Percentiles rank a stretch among this genome's conserved stretches.
These are phyloP conservation scores for Phytomonas serpens DNA, from an alignment of 208 protist species.

Conservation along the genomic window DNA sequence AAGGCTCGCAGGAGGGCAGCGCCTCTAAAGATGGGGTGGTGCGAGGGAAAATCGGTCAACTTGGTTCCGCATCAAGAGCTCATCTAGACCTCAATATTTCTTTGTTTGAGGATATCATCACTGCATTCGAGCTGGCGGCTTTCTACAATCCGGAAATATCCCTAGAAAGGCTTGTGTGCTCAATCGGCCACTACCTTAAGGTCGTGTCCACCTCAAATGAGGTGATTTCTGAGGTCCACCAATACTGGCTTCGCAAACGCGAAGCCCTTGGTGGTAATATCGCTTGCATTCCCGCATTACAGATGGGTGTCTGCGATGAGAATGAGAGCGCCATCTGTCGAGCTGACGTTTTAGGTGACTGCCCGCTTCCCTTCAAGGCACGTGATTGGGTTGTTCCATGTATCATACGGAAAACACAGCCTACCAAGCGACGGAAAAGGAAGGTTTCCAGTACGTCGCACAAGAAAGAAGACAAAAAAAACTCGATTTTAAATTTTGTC, in stretches of 20 bases:
- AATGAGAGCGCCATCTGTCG: conserved; percentile 46
- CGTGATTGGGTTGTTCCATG: conserved; percentile 58
- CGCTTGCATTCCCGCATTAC: conserved; percentile 56
- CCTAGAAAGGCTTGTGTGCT: conserved; percentile 27
- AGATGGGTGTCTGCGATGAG: conserved; percentile 42
- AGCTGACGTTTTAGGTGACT: conserved; percentile 52
- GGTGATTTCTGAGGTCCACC: conserved; percentile 40
- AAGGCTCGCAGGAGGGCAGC: conserved; percentile 16
- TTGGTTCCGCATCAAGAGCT: conserved; percentile 14
- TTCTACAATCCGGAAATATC: conserved; percentile 35
- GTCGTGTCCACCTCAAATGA: conserved; percentile 15
- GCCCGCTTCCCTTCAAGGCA: conserved; percentile 72
- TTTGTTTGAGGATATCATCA: conserved; percentile 56
- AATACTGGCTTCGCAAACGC: conserved; percentile 69
- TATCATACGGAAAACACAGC: neutral
- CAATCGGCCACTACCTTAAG: conserved; percentile 10
- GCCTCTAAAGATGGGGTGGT: conserved; percentile 13
- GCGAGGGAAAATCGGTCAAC: conserved; percentile 38
- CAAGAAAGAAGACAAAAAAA: neutral
- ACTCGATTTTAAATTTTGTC: neutral
- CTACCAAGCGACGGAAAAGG: neutral
- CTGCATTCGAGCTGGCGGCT: conserved; percentile 43
- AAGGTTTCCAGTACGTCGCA: neutral
- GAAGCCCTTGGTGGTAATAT: conserved; percentile 35
- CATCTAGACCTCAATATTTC: conserved; percentile 13